Conservation (phyloP, 805 yeast genomes). For the Saccharomycopsis guyanensis region DNA sequence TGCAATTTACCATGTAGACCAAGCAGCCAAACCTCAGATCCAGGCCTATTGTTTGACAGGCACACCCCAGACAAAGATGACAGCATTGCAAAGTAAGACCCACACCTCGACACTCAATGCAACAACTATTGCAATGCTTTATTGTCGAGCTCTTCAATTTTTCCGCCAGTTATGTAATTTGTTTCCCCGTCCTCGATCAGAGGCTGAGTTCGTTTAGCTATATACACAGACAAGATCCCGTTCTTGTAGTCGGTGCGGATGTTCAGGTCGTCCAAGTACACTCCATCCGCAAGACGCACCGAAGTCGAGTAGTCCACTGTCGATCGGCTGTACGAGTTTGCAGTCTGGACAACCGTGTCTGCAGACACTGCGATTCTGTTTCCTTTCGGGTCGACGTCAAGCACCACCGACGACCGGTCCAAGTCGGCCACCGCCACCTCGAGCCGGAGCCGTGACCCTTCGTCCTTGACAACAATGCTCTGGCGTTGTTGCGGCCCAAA, state of each 20-base stretch:
- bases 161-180: no score
- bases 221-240: conserved; percentile 6
- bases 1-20: no score
- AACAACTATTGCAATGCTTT: no score
- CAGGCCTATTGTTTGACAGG: no score
- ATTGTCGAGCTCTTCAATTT: no score
- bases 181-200: no score
- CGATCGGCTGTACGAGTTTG: not conserved
- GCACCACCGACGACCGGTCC: conserved; percentile 11
- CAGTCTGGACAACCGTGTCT: not conserved
- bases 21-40: no score
- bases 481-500: not conserved
- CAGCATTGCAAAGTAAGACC: no score
- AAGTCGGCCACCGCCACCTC: not conserved
- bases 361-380: not conserved
- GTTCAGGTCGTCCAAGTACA: conserved; percentile 4
- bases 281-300: not conserved
- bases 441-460: not conserved
- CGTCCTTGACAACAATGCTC: not conserved
- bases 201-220: conserved; percentile 4
- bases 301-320: not conserved
- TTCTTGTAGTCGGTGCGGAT: conserved; percentile 5
- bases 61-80: no score
- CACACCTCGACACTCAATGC: no score
- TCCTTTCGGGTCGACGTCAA: conserved; percentile 15